Evolutionary conservation across 2,329 filamentous ascomycete genomes (phyloP).

Genomic region (Exophiala calicioides): DNA sequence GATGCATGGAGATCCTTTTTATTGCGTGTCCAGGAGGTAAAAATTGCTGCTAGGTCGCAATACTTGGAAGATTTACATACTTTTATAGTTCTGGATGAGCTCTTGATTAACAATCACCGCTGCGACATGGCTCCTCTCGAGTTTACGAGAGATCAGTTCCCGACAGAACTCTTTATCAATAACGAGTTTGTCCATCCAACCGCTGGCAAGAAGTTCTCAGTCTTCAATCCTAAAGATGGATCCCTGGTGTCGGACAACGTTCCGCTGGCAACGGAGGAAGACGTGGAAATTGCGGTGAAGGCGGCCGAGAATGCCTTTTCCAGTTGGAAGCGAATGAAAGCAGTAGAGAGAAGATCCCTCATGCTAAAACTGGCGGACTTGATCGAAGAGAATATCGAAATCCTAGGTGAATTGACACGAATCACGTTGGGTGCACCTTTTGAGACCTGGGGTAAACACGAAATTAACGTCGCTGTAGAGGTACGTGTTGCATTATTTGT

Average conservation of each 20-base stretch:
- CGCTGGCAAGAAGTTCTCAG: not conserved
- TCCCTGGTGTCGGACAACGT: slow-evolving; percentile 42
- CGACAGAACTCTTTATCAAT: not conserved
- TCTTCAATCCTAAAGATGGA: slow-evolving; percentile 1
- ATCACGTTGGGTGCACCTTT: slow-evolving; percentile 61
- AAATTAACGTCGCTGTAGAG: too few species aligned
- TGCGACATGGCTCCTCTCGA: too few species aligned
- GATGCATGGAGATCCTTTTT: too few species aligned
- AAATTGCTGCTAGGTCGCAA: too few species aligned
- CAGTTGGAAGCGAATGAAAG: slow-evolving; percentile 42
- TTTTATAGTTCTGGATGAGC: too few species aligned
- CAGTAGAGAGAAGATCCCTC: slow-evolving; percentile 35
- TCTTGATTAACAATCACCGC: too few species aligned
- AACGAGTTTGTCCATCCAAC: not conserved
- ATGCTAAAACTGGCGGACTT: slow-evolving; percentile 46
- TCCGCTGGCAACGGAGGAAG: slow-evolving; percentile 45
- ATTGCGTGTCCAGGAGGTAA: too few species aligned
- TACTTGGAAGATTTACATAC: too few species aligned
- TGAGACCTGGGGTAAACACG: slow-evolving; percentile 53
- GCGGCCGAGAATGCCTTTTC: slow-evolving; percentile 53
- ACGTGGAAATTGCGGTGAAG: slow-evolving; percentile 50
- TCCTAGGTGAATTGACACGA: slow-evolving; percentile 33
- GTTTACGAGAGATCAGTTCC: too few species aligned
- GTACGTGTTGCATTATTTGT: slow-evolving; percentile 46
- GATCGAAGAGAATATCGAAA: slow-evolving; percentile 35